phyloP scores from a whole-genome alignment of 2,329 filamentous ascomycete genomes.

The Emergomyces pasteurianus region DNA sequence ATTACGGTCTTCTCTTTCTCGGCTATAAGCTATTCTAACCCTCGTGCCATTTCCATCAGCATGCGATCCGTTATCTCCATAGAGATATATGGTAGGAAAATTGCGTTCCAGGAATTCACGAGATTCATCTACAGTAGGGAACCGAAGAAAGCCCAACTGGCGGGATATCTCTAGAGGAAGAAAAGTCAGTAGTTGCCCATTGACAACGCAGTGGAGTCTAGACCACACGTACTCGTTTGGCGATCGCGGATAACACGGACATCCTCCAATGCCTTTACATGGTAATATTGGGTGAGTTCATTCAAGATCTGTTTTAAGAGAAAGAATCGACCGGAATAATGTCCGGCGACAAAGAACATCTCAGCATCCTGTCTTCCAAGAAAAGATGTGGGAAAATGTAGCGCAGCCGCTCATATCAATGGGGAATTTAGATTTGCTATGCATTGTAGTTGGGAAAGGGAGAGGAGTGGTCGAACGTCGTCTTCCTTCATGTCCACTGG shows the following conservation, averaged over 20 bases:
- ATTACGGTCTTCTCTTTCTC: constrained; percentile 40
- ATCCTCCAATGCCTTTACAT: constrained; percentile 43
- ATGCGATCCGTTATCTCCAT: constrained; percentile 28
- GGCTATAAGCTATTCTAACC: constrained; percentile 42
- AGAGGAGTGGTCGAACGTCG: constrained; percentile 36
- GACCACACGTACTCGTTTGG: constrained; percentile 37
- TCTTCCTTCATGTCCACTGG: constrained; percentile 39
- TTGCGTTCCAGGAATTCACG: constrained; percentile 42
- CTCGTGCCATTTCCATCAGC: constrained; percentile 31
- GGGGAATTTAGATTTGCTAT: constrained; percentile 1
- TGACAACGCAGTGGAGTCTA: constrained; percentile 4
- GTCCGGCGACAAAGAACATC: constrained; percentile 26
- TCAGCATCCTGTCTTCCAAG: constrained; percentile 28
- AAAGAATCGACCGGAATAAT: constrained; percentile 20
- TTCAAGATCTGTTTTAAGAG: constrained; percentile 41
- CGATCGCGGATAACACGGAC: constrained; percentile 47
- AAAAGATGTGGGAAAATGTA: constrained; percentile 9
- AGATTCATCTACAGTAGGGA: constrained; percentile 38
- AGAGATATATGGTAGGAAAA: constrained; percentile 39
- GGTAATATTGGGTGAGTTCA: constrained; percentile 42
- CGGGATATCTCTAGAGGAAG: constrained; percentile 38
- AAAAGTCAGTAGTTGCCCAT: constrained; percentile 10
- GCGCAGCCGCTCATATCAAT: constrained; percentile 10
- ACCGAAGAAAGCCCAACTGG: constrained; percentile 46
- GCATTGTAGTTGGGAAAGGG: constrained; percentile 11